Base-by-base conservation (phyloP, 306 rosid species). In the Sechiopsis laciniata region DNA sequence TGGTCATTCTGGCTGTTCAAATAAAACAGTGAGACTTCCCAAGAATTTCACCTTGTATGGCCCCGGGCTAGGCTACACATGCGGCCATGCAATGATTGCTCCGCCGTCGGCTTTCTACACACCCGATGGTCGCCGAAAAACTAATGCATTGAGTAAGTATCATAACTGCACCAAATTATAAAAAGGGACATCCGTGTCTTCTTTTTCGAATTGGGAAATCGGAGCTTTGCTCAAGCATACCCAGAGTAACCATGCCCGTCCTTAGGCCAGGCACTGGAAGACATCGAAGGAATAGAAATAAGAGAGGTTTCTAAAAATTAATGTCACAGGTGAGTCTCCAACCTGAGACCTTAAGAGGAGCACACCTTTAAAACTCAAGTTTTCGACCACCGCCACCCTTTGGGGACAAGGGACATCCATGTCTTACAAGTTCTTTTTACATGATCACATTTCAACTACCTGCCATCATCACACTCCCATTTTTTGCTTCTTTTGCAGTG, bases 11-110 rank as follows among this genome's bases (percentile, higher is more conserved):
- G 96, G 96, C 37, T 85, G 88, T 48, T 82, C 96, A 20, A 90
- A 90, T 53, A 90, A 88, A 80, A 90, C 96, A 1, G 96, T 90
- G 5, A 88, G 81, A 77, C 78, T 90, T 1, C 96, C 96, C 45
- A 81, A 82, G 56, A 83, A 86, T 77, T 90, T 83, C 88, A 90
- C 87, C 35, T 74, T 90, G 77, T 61, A 85, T 2, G 95, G 91
- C 66, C 95, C 96, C 0, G 94, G 91, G 48, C 87, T 87, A 1
- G 96, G 96, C 2, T 90, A 90, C 56, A 85, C 93, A 15, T 90
- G 96, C 61, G 88, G 96, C 77, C 96, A 84, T 40, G 88, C 96
- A 5, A 90, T 77, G 79, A 9, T 78, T 11, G 95, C 87, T 22
- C 96, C 95, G 0, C 24, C 87, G 40, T 82, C 90, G 16, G 84